Percentiles rank a stretch among this genome's conserved stretches.
Evolutionary conservation across 1,284 basidiomycete genomes (phyloP).

Genomic region (Austropuccinia psidii): DNA sequence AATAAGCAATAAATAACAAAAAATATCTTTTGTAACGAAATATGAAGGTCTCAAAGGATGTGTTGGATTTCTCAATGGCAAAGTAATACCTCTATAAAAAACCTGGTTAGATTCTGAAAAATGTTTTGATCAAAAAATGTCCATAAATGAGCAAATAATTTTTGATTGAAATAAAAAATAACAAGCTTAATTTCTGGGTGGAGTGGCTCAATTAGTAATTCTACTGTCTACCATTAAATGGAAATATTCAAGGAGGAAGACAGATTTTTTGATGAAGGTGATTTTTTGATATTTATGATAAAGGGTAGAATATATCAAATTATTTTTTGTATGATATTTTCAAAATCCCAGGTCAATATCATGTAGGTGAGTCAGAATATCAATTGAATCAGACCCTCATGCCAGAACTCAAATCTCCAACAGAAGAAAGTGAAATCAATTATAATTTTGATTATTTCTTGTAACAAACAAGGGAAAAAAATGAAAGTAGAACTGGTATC

Average conservation of each 20-base stretch:
- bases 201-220: neutral
- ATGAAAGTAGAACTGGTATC: neutral
- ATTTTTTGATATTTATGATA: neutral
- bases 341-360: constrained; percentile 5
- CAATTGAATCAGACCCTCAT: neutral
- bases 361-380: neutral
- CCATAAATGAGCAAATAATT: neutral
- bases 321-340: too few species aligned
- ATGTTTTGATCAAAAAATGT: neutral
- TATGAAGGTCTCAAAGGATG: neutral
- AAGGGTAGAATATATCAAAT: too few species aligned
- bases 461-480: neutral
- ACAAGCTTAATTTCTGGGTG: too few species aligned
- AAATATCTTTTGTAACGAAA: neutral
- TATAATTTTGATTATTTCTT: constrained; percentile 1
- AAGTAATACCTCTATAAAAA: neutral
- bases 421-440: neutral
- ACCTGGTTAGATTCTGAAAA: neutral
- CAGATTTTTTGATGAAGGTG: neutral
- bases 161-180: neutral
- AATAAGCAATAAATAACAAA: too few species aligned
- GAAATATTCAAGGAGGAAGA: neutral
- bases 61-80: neutral
- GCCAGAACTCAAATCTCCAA: neutral
- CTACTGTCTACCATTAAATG: neutral